Evolutionary conservation across 169 alveolate species (phyloP).

Genomic region (Plasmodium sp.): DNA sequence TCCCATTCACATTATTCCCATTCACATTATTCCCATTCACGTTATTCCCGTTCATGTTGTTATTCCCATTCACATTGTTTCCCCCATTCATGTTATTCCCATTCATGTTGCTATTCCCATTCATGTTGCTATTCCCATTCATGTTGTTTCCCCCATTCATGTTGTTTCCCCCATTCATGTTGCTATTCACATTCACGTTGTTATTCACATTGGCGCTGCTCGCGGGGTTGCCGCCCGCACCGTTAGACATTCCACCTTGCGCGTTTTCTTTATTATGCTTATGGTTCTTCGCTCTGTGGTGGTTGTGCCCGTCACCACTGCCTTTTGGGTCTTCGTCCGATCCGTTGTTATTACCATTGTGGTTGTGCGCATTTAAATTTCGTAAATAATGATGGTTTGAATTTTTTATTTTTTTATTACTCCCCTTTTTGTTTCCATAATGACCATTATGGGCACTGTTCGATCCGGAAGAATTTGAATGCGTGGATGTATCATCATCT

Average conservation of each 20-base stretch:
- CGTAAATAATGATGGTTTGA: background rate
- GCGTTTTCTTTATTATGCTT: constrained; percentile 3
- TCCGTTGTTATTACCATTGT: background rate
- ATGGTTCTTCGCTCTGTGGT: constrained; percentile 10
- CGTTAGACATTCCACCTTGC: constrained; percentile 25
- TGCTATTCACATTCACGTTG: background rate
- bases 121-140: background rate
- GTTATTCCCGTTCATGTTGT: background rate
- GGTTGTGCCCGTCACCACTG: background rate
- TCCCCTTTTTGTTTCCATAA: background rate
- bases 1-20: background rate
- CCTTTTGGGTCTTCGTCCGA: background rate
- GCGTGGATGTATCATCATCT: background rate
- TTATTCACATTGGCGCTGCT: background rate
- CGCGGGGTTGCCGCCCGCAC: background rate
- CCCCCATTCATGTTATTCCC: too few species aligned
- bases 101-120: too few species aligned
- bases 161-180: background rate
- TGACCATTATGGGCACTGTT: background rate
- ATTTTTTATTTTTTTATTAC: background rate
- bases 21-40: background rate
- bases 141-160: too few species aligned
- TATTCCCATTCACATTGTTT: background rate
- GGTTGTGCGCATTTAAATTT: background rate
- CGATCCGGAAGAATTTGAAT: constrained; percentile 2